Evolutionary conservation across 2,329 filamentous ascomycete genomes (phyloP), one percentile per base, ranked within the genome.

Genomic region (Colletotrichum sp.): DNA sequence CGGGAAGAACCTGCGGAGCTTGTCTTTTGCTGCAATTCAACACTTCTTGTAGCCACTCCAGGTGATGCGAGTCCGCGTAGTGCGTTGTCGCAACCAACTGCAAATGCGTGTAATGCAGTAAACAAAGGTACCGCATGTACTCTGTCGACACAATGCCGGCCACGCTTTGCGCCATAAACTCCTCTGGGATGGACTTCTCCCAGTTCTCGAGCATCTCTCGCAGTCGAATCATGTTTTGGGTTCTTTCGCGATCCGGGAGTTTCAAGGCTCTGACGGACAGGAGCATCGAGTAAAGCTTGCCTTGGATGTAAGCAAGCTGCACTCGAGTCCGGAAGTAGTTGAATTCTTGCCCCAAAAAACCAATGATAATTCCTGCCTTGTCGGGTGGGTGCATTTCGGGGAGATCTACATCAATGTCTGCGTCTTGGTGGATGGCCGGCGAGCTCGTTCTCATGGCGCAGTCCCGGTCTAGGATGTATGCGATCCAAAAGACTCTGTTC

Each of bases 401-500:
- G 16, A 77, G 72, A 13, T 77, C 75, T 7, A 78, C 36, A 52
- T 78, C 77, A 9, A 76, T 77, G 3, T 72, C 66, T 6, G 55
- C 39, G n/a, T 78, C 77, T 28, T 68, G 64, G 6, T 73, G 69
- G 30, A 77, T 65, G 15, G 76, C 36, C 18, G 76, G 76, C 60
- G 76, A 74, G n/a, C 66, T 24, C 10, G 65, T 62, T 7, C 73
- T 44, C 73, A 77, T 55, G 1, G 49, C 49, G 10, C 70, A 39
- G 15, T 77, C 74, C 1, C 82, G 82, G 26, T 84, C 82, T 7
- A 83, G 74, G 4, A 77, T 77, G 49, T 82, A 84, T 49, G 81
- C 82, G 16, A 83, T 77, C 82, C 82, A 84, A 67, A 83, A 83
- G 36, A 83, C 77, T 21, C 82, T 81, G 8, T 76, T 74, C 18